Percentiles rank a stretch among this genome's conserved stretches.
Conservation (phyloP, 805 yeast species). For the Saccharomycopsis babjevae region DNA sequence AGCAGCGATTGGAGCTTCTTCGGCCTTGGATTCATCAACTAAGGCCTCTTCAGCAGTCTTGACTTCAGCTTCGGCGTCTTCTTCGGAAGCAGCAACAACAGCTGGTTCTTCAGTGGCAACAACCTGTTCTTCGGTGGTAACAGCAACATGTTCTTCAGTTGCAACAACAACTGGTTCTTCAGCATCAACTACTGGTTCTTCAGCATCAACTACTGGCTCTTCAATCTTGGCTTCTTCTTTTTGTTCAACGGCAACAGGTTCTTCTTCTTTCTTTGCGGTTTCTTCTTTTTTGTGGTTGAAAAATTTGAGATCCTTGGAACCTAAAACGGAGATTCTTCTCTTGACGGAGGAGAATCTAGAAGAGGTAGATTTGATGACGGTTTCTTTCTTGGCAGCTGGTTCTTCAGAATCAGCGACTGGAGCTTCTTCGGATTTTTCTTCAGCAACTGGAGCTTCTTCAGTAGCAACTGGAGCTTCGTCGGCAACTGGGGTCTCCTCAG, state of each 20-base stretch:
- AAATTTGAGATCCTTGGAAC: slow-evolving; percentile 1
- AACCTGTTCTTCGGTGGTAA: slow-evolving; percentile 11
- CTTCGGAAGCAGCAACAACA: slow-evolving; percentile 17
- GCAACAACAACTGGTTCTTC: slow-evolving; percentile 19
- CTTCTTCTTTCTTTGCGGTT: slow-evolving; percentile 14
- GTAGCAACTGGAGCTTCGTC: slow-evolving; percentile 23
- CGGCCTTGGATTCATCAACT: slow-evolving; percentile 15
- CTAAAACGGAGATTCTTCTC: slow-evolving; percentile 16
- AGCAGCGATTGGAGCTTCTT: slow-evolving; percentile 12
- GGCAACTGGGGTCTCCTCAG: slow-evolving; percentile 18
- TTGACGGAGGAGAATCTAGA: slow-evolving; percentile 8
- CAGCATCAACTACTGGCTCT: slow-evolving; percentile 13
- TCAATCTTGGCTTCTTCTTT: slow-evolving; percentile 10
- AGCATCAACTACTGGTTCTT: slow-evolving; percentile 9
- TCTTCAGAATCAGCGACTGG: slow-evolving; percentile 14
- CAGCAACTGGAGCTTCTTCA: slow-evolving; percentile 13
- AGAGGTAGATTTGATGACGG: background rate
- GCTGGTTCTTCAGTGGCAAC: slow-evolving; percentile 19
- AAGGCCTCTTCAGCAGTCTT: slow-evolving; percentile 4
- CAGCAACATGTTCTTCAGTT: slow-evolving; percentile 18
- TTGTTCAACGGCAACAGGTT: slow-evolving; percentile 14
- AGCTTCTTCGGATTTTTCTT: slow-evolving; percentile 17
- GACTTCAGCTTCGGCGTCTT: slow-evolving; percentile 20
- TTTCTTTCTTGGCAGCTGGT: slow-evolving; percentile 11
- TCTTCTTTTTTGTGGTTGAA: slow-evolving; percentile 2